Base-by-base conservation (phyloP, 352 stramenopile genomes). In the Globisporangium uncinulatum region DNA sequence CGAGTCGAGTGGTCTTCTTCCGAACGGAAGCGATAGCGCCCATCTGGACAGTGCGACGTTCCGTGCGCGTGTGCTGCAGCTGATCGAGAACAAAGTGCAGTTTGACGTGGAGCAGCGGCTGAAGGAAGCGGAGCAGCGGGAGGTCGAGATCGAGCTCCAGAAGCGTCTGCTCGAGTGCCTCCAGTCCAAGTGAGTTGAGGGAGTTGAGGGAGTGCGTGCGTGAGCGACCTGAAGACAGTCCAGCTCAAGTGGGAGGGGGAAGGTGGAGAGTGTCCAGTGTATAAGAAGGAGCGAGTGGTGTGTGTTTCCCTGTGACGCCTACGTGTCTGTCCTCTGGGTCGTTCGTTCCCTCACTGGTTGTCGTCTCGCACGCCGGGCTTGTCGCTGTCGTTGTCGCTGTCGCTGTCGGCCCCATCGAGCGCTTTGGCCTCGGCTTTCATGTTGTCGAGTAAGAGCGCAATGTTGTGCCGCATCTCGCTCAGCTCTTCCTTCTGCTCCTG, bases 81-180 rank as follows among this genome's bases (percentile, higher is more conserved):
- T 94, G 8, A 85, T 94, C 45, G 79, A 94, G 61, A 82, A 68
- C 51, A 94, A 94, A 57, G 79, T 92, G 39, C 74, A 87, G 52
- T 89, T 94, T 58, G 83, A 94, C 57, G 89, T 87, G 74, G 75
- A 89, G 43, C 83, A 94, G 54, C 77, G 77, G 15, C 63, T 77
- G 42, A 86, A 85, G 55, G 83, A 94, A 47, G 83, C 77, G 41
- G 76, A 89, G 58, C 67, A 92, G 49, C 79, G 81, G 45, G 77
- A 90, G 24, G 78, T 90, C 48, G 83, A 94, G 64, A 78, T 92
- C 60, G 78, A 90, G 65, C 54, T 94, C 29, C 83, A 94, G 52
- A 89, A 89, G 65, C 76, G 78, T 34, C 87, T 94, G 31, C 54
- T 94, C 42, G 79, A 86, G 69, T 94, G 87, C 74, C 69, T 94